A percentile compares a stretch with the other conserved stretches of the same genome.
Conservation (phyloP, 352 stramenopile species). For the Phytophthora europaea region DNA sequence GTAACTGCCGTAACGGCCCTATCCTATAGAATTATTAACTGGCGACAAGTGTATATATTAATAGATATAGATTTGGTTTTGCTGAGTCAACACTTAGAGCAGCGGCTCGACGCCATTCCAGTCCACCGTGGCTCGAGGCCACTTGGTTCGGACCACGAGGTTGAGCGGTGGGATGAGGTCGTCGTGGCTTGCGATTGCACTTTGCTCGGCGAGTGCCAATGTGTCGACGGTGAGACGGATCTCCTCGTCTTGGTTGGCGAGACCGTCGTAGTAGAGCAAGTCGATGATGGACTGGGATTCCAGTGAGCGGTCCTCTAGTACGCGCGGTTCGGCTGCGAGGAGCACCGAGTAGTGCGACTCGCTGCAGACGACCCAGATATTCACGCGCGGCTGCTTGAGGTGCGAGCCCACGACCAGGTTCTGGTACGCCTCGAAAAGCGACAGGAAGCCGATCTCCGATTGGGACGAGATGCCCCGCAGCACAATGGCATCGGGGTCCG, state of each 20-base stretch:
- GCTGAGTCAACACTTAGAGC: conserved; percentile 53
- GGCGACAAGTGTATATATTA: too few relatives aligned
- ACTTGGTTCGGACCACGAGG: conserved; percentile 92
- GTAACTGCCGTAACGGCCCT: neutral
- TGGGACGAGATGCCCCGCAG: conserved; percentile 75
- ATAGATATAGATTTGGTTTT: neutral
- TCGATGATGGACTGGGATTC: conserved; percentile 60
- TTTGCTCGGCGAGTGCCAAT: conserved; percentile 36
- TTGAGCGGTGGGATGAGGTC: conserved; percentile 89
- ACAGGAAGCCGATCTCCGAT: conserved; percentile 87
- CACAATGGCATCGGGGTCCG: conserved; percentile 70
- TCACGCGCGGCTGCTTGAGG: conserved; percentile 80
- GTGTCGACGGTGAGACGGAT: conserved; percentile 74
- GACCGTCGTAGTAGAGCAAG: conserved; percentile 90
- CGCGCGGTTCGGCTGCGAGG: conserved; percentile 53
- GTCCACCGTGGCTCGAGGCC: conserved; percentile 75
- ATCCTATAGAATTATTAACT: too few relatives aligned
- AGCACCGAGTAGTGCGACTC: conserved; percentile 95
- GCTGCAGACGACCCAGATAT: conserved; percentile 93
- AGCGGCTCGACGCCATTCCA: conserved; percentile 92
- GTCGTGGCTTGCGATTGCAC: conserved; percentile 46
- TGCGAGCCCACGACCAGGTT: conserved; percentile 87
- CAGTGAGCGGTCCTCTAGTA: conserved; percentile 43
- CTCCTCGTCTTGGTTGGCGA: conserved; percentile 91
- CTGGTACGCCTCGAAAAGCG: conserved; percentile 93